phyloP scores from a whole-genome alignment of 2,329 filamentous ascomycete species.

The Helicocarpus griseus region DNA sequence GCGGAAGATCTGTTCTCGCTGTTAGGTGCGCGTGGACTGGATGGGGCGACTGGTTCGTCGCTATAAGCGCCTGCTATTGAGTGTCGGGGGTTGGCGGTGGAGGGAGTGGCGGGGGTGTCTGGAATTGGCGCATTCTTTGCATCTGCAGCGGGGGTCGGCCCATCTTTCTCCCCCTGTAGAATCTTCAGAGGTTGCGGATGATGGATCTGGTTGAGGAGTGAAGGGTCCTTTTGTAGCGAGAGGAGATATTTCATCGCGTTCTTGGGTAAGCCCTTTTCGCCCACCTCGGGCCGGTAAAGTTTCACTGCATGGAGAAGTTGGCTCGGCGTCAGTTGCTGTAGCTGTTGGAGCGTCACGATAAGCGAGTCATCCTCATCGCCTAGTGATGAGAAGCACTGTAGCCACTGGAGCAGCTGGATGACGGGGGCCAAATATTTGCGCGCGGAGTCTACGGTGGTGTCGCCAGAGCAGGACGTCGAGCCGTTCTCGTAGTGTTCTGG shows the following conservation, averaged over 20 bases:
- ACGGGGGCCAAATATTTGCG: slow-evolving; percentile 78
- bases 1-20: slow-evolving; percentile 13
- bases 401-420: slow-evolving; percentile 90
- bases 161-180: slow-evolving; percentile 13
- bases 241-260: slow-evolving; percentile 78
- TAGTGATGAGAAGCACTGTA: slow-evolving; percentile 93
- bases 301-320: slow-evolving; percentile 87
- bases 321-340: slow-evolving; percentile 72
- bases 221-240: slow-evolving; percentile 66
- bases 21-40: not conserved
- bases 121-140: not conserved
- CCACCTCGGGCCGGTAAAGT: slow-evolving; percentile 89
- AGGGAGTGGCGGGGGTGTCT: not conserved
- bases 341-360: slow-evolving; percentile 77
- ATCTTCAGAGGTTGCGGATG: slow-evolving; percentile 20
- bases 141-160: not conserved
- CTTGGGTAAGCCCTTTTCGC: slow-evolving; percentile 84
- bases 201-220: slow-evolving; percentile 39
- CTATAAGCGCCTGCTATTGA: not conserved
- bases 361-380: slow-evolving; percentile 84
- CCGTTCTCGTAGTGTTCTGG: slow-evolving; percentile 94
- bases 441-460: slow-evolving; percentile 75
- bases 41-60: slow-evolving; percentile 9
- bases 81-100: not conserved
- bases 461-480: slow-evolving; percentile 73